These are phyloP conservation scores for Aspergillus kassunensis DNA, from an alignment of 495 filamentous ascomycete genomes.

Conservation along the genomic window DNA sequence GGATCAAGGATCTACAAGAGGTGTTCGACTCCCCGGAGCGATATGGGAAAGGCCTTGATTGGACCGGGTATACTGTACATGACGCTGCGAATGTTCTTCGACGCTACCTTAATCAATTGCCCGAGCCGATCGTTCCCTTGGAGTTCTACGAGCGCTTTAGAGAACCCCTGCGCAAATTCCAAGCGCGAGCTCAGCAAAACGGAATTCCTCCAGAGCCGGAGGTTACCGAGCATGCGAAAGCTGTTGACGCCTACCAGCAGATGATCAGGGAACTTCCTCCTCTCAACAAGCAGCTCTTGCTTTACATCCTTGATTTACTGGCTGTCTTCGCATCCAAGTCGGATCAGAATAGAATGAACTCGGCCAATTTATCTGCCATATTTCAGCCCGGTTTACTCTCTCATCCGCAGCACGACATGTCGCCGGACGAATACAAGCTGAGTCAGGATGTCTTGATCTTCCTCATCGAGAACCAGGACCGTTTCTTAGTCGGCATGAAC, in stretches of 20 bases:
- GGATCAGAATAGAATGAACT: conserved; percentile 94
- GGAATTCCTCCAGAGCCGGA: conserved; percentile 28
- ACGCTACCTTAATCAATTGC: conserved; percentile 90
- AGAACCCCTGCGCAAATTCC: conserved; percentile 74
- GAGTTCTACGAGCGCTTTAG: conserved; percentile 91
- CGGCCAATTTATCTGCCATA: conserved; percentile 91
- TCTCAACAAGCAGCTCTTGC: conserved; percentile 87
- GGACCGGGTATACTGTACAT: conserved; percentile 97
- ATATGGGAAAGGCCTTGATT: conserved; percentile 95
- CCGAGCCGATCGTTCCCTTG: conserved; percentile 90
- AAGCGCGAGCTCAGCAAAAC: conserved; percentile 54
- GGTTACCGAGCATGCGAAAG: conserved; percentile 69
- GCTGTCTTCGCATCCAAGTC: conserved; percentile 98
- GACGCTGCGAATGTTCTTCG: conserved; percentile 97
- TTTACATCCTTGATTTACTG: conserved; percentile 96
- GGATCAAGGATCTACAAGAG: conserved; percentile 91
- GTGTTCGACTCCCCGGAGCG: conserved; percentile 93
- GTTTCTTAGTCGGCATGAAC: conserved; percentile 90
- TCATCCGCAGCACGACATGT: conserved; percentile 92
- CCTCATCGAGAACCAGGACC: conserved; percentile 92
- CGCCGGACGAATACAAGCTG: conserved; percentile 84
- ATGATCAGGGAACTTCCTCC: conserved; percentile 91
- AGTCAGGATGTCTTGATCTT: conserved; percentile 98
- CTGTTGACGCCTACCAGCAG: conserved; percentile 79
- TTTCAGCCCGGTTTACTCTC: conserved; percentile 96